phyloP scores from a whole-genome alignment of 768 basidiomycete genomes.

The Tylopilus balloui region DNA sequence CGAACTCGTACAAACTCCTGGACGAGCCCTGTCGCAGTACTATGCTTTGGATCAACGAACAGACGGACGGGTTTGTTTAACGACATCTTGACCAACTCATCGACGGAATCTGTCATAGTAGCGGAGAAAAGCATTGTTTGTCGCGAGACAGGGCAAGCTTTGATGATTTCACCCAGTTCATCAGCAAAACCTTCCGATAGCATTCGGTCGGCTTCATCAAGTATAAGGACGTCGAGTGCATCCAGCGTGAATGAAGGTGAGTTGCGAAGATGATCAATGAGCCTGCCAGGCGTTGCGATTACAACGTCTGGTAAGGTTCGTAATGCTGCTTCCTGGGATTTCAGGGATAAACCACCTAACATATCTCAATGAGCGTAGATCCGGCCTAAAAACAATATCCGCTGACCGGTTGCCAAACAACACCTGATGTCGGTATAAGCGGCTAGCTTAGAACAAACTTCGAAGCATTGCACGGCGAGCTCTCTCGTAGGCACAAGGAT shows the following conservation, averaged over 20 bases:
- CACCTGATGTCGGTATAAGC: slow-evolving; percentile 86
- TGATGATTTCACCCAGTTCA: slow-evolving; percentile 91
- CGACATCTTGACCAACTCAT: slow-evolving; percentile 89
- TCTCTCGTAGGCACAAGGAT: slow-evolving; percentile 94
- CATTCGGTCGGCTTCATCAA: slow-evolving; percentile 99
- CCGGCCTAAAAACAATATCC: slow-evolving; percentile 6
- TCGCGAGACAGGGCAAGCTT: slow-evolving; percentile 77
- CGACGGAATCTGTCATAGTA: slow-evolving; percentile 96
- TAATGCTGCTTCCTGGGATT: slow-evolving; percentile 83
- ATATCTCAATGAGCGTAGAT: slow-evolving; percentile 5
- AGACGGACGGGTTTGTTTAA: slow-evolving; percentile 89
- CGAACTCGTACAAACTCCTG: slow-evolving; percentile 96
- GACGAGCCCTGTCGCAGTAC: slow-evolving; percentile 76
- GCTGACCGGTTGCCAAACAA: slow-evolving; percentile 83
- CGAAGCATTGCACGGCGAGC: slow-evolving; percentile 92
- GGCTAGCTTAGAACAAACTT: slow-evolving; percentile 83
- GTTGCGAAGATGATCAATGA: slow-evolving; percentile 97
- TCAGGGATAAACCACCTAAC: slow-evolving; percentile 86
- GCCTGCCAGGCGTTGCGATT: slow-evolving; percentile 94
- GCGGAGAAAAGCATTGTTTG: slow-evolving; percentile 99
- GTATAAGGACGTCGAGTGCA: slow-evolving; percentile 85
- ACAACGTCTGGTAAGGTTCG: slow-evolving; percentile 88
- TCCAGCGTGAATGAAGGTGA: slow-evolving; percentile 91
- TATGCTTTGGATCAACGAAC: slow-evolving; percentile 92
- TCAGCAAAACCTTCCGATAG: slow-evolving; percentile 93